These are phyloP conservation scores for Obelidium mucronatum DNA, from an alignment of 192 early-diverging fungal species.

Conservation along the genomic window DNA sequence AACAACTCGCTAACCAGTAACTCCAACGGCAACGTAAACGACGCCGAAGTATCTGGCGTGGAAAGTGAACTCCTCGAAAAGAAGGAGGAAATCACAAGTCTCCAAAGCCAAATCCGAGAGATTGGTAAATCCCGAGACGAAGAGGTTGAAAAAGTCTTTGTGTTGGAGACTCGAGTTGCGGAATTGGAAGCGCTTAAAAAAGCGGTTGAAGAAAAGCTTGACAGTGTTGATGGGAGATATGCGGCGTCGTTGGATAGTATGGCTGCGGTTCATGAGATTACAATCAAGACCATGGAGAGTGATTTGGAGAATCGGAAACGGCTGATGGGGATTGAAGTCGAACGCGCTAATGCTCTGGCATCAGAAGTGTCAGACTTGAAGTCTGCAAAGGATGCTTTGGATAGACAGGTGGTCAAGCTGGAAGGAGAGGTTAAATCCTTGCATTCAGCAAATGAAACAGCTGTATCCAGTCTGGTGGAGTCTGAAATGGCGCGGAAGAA, in stretches of 20 bases:
- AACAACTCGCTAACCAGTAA: not conserved
- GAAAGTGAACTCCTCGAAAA: conserved; percentile 14
- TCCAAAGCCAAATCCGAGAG: not conserved
- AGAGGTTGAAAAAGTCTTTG: not conserved
- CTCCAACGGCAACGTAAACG: conserved; percentile 2
- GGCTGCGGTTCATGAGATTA: conserved; percentile 34
- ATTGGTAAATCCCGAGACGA: not conserved
- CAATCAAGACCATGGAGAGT: conserved; percentile 29
- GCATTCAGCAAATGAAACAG: conserved; percentile 5
- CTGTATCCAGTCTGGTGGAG: conserved; percentile 14
- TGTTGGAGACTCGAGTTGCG: not conserved
- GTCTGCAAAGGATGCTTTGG: conserved; percentile 20
- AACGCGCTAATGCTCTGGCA: conserved; percentile 14
- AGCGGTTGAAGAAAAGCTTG: conserved; percentile 25
- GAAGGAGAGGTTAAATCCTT: not conserved
- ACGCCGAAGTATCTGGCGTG: conserved; percentile 16
- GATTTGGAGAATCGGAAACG: conserved; percentile 31
- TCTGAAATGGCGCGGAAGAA: conserved; percentile 1
- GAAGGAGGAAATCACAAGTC: not conserved
- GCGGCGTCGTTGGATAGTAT: conserved; percentile 20
- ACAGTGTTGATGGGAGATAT: conserved; percentile 7
- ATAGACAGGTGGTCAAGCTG: conserved; percentile 26
- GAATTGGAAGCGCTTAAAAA: conserved; percentile 10
- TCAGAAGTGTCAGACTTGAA: conserved; percentile 32
- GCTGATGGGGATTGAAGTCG: conserved; percentile 16